phyloP scores from a whole-genome alignment of 2,329 filamentous ascomycete genomes.

The Tolypocladium cylindrosporum region DNA sequence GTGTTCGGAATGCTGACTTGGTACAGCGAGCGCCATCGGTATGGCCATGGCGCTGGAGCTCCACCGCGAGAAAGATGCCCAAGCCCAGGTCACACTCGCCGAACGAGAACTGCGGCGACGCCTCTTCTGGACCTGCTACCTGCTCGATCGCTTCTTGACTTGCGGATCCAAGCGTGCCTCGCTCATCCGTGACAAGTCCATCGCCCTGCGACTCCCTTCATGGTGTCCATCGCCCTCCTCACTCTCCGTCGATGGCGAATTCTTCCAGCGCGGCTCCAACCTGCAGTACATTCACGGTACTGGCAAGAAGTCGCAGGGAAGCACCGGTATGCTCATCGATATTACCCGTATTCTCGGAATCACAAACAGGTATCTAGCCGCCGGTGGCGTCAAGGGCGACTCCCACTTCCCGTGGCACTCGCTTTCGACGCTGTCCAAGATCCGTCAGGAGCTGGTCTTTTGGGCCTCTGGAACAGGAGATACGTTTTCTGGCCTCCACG shows the following conservation, averaged over 20 bases:
- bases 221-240: slow-evolving; percentile 56
- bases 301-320: slow-evolving; percentile 63
- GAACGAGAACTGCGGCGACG: slow-evolving; percentile 69
- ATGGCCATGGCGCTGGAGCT: slow-evolving; percentile 78
- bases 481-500: slow-evolving; percentile 65
- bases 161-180: slow-evolving; percentile 75
- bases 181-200: slow-evolving; percentile 67
- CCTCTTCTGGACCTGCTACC: slow-evolving; percentile 84
- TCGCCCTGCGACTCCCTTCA: slow-evolving; percentile 64
- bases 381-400: slow-evolving; percentile 79
- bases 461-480: slow-evolving; percentile 79
- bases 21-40: slow-evolving; percentile 37
- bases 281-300: slow-evolving; percentile 60
- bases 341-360: slow-evolving; percentile 74
- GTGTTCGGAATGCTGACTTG: not conserved
- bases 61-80: slow-evolving; percentile 62
- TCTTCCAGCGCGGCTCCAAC: slow-evolving; percentile 72
- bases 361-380: slow-evolving; percentile 75
- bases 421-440: slow-evolving; percentile 75
- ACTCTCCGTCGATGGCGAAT: slow-evolving; percentile 62
- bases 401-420: slow-evolving; percentile 89
- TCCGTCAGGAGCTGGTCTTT: slow-evolving; percentile 72
- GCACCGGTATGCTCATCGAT: slow-evolving; percentile 73
- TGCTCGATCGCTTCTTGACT: slow-evolving; percentile 74
- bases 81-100: slow-evolving; percentile 49